Evolutionary conservation across 225 moss, liverwort and hornwort species (phyloP), one percentile per base, ranked within the genome.

Genomic region (Polytrichum formosum): DNA sequence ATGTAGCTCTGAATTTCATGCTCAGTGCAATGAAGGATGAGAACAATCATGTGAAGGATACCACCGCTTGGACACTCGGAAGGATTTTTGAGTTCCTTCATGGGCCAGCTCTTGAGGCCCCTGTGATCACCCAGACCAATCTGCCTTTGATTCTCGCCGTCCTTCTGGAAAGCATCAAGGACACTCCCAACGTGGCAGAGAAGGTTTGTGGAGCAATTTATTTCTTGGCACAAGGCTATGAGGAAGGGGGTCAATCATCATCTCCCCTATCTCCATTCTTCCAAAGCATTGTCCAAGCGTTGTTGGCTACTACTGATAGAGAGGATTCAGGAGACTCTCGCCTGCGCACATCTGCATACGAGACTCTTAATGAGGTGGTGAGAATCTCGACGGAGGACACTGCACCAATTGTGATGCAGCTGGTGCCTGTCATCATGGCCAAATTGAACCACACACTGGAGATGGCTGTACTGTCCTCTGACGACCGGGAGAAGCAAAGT

Each of bases 31-130:
- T 86, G 86, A 86, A 86, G 63, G 86, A 86, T 16, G 80, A 82
- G 70, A 86, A 86, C 78, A 86, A 86, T 58, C 86, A 86, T 70
- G 86, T 86, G 16, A 86, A 86, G 75, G 86, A 86, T 63, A 86
- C 86, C 9, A 86, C 86, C 1, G 86, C 86, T 19, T 86, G 86
- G 86, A 86, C 86, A 18, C 22, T 86, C 1, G 86, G 86, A 58
- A 83, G 86, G 28, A 86, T 86, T 61, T 86, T 86, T 8, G 86
- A 86, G 70, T 86, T 86, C 53, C 83, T 86, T 20, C 86, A 86
- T 29, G 83, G 83, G 9, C 82, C 80, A 65, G 80, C 86, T 18
- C 64, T 86, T 33, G 86, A 83, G 26, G 70, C 83, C 35, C 83
- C 82, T 60, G 86, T 86, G 19, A 86, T 86, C n/a, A 78, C 73